These are phyloP conservation scores for Exobasidium rhododendri DNA, from an alignment of 1,284 basidiomycete species.

Conservation along the genomic window DNA sequence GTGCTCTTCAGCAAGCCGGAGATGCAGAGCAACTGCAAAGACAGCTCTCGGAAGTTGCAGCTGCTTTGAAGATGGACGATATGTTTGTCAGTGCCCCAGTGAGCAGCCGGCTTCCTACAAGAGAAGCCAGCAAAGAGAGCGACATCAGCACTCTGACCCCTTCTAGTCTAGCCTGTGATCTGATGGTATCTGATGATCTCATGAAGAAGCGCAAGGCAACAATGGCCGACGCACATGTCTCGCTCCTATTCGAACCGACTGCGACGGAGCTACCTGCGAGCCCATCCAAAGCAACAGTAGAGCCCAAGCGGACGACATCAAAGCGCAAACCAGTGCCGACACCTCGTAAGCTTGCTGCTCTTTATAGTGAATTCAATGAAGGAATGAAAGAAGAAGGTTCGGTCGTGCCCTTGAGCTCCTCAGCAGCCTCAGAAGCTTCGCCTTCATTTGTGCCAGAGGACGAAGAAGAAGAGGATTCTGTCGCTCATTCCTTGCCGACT, in stretches of 20 bases:
- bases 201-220: background rate
- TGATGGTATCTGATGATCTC: background rate
- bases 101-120: background rate
- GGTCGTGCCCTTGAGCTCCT: background rate
- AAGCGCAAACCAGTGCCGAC: constrained; percentile 7
- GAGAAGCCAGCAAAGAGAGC: background rate
- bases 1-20: background rate
- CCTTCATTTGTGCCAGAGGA: background rate
- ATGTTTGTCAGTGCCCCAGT: background rate
- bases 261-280: background rate
- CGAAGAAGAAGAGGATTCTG: background rate
- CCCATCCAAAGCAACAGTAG: background rate
- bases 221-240: background rate
- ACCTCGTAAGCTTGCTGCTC: constrained; percentile 10
- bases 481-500: background rate
- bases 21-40: constrained; percentile 13
- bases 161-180: background rate
- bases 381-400: background rate
- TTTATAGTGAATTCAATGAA: constrained; percentile 10
- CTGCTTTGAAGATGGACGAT: constrained; percentile 18
- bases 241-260: background rate
- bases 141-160: background rate
- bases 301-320: background rate
- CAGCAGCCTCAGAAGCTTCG: background rate
- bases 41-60: constrained; percentile 22